phyloP scores from a whole-genome alignment of 352 stramenopile species.

The Phytophthora sojae region DNA sequence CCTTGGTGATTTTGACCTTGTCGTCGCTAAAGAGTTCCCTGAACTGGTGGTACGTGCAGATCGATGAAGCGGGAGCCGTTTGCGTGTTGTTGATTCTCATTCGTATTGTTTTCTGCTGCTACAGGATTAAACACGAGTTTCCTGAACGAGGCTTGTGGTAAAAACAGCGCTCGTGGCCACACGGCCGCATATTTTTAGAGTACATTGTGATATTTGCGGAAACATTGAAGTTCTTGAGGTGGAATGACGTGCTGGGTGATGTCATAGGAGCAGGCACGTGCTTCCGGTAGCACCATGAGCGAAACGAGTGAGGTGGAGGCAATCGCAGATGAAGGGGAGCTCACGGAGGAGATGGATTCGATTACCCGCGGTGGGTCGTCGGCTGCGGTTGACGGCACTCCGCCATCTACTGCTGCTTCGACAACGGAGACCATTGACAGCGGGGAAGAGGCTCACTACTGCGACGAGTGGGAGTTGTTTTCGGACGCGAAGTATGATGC shows the following conservation, averaged over 20 bases:
- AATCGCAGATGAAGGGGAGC: constrained; percentile 17
- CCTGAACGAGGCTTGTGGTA: constrained; percentile 14
- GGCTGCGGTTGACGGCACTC: background rate
- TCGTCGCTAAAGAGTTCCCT: constrained; percentile 50
- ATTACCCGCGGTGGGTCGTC: background rate
- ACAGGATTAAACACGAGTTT: constrained; percentile 34
- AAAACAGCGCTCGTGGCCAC: constrained; percentile 26
- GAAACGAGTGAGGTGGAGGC: constrained; percentile 12
- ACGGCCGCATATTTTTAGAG: constrained; percentile 39
- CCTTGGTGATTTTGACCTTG: constrained; percentile 44
- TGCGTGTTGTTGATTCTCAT: background rate
- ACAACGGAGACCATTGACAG: constrained; percentile 51
- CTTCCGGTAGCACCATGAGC: constrained; percentile 18
- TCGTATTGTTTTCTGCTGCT: constrained; percentile 5
- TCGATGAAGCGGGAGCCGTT: background rate
- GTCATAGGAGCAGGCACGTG: constrained; percentile 10
- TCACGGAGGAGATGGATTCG: background rate
- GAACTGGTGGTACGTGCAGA: constrained; percentile 50
- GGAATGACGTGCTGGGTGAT: background rate
- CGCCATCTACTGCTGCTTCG: constrained; percentile 38
- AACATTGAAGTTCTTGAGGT: constrained; percentile 7
- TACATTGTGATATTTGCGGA: constrained; percentile 19
- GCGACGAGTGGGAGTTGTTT: constrained; percentile 53
- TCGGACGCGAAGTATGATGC: constrained; percentile 11
- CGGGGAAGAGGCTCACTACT: constrained; percentile 44